Base-by-base conservation (phyloP, 1,284 basidiomycete genomes). In the Porphyrellus sp. region DNA sequence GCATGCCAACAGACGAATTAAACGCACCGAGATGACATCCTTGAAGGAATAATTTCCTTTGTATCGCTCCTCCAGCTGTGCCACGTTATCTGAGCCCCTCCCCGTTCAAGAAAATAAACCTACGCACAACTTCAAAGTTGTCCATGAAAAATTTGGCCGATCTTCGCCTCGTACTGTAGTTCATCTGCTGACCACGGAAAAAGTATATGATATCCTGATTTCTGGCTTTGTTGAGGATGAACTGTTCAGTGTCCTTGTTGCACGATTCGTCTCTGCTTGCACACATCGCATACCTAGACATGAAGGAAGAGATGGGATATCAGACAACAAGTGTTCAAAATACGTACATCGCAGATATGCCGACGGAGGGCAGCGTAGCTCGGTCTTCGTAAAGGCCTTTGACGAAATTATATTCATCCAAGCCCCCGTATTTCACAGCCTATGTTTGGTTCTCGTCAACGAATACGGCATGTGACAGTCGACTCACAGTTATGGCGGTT, bases 341-440 rank as follows among this genome's bases (percentile, higher is more conserved):
- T 39, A 66, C 78, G 66, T 69, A 81, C 89, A 93, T 82, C 37
- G 87, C 84, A 52, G 85, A 77, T 54, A 82, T 78, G 60, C 82
- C 80, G 41, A 83, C 78, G 1, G 82, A 58, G n/a, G 65, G 80
- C 0, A 93, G 89, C 31, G 89, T 91, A 63, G 80, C 79, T 3
- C 89, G 83, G 53, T 89, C 84, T 63, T 82, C 77, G 68, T 86
- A 86, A 35, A 94, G 79, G 49, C 75, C 74, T 58, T 88, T 78
- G 43, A 90, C 76, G 46, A 85, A 83, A 50, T 91, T 82, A 69
- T 88, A 97, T 69, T 96, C 93, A 44, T 75, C 75, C 44, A 75
- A 75, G 16, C 91, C 92, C 47, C 93, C 93, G 63, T 86, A 74
- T 63, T 79, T 80, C 51, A 90, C 85, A 43, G 82, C 83, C 79